Base-by-base conservation (phyloP, 202 grass and related monocot genomes). In the Dendrocalamus latiflorus region DNA sequence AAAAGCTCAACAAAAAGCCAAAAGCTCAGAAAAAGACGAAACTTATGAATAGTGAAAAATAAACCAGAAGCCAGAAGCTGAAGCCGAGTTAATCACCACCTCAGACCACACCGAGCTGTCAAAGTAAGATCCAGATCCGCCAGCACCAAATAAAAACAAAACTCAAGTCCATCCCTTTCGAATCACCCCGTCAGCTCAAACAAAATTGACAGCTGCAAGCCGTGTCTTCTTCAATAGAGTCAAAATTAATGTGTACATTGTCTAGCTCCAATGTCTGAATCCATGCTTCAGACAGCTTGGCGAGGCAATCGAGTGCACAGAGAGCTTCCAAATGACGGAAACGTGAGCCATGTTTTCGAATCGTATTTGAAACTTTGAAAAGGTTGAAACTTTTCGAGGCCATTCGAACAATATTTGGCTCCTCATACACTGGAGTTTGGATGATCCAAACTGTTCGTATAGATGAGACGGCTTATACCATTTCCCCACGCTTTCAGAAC, bases 81-180 rank as follows among this genome's bases (percentile, higher is more conserved):
- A n/a, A n/a, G n/a, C n/a, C n/a, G n/a, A n/a, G n/a, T n/a, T n/a
- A n/a, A n/a, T n/a, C n/a, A n/a, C n/a, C n/a, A n/a, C n/a, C n/a
- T n/a, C n/a, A 55, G 64, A 42, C 44, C 65, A 78, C 74, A 61
- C 30, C 66, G 13, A 36, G 41, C 59, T 81, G 60, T 54, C 42
- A 41, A 86, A 67, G 62, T 11, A 71, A 48, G 62, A 87, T 87
- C 85, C 11, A 81, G 70, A 87, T 87, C 77, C 59, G 20, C 13
- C 65, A 16, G 49, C 50, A 18, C 20, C 34, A 15, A 30, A 81
- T 41, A 49, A 33, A 76, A 68, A 69, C 70, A 87, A 76, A 87
- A 63, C 62, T 67, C 50, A 12, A 82, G 53, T 34, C 71, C 78
- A 43, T 13, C 42, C 16, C 44, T 41, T 38, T 39, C 26, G 33